phyloP scores from a whole-genome alignment of 2,329 filamentous ascomycete genomes.

The Sporothrix euskadiensis region DNA sequence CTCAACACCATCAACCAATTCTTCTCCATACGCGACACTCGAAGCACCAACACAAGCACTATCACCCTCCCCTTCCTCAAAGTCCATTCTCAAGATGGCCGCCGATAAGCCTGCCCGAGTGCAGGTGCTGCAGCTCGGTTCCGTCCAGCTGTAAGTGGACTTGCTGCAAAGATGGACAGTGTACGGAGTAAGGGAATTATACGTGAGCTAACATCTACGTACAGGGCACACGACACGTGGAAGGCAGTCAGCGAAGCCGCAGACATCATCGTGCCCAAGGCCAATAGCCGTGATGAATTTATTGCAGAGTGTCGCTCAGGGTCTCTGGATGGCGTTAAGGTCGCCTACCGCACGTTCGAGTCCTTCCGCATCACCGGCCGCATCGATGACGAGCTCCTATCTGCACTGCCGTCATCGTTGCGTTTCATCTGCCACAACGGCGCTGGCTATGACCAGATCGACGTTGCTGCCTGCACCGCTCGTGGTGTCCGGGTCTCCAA shows the following conservation, averaged over 20 bases:
- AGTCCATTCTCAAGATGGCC: neutral
- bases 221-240: constrained; percentile 67
- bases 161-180: too few relatives aligned
- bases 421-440: constrained; percentile 65
- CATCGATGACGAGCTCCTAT: constrained; percentile 70
- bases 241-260: constrained; percentile 60
- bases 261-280: constrained; percentile 55
- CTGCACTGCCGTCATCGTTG: constrained; percentile 54
- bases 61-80: neutral
- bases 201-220: neutral
- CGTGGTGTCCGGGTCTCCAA: constrained; percentile 73
- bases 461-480: constrained; percentile 68
- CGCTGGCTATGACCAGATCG: constrained; percentile 83
- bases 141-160: constrained; percentile 57
- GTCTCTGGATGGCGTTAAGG: constrained; percentile 29
- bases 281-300: constrained; percentile 29
- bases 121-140: constrained; percentile 63
- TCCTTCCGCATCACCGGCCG: constrained; percentile 65
- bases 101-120: constrained; percentile 32
- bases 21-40: neutral
- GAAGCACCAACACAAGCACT: neutral
- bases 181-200: neutral
- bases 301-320: constrained; percentile 31
- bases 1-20: neutral
- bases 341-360: constrained; percentile 62